Conservation (phyloP, 345 rosid species). For the Angophora floribunda region DNA sequence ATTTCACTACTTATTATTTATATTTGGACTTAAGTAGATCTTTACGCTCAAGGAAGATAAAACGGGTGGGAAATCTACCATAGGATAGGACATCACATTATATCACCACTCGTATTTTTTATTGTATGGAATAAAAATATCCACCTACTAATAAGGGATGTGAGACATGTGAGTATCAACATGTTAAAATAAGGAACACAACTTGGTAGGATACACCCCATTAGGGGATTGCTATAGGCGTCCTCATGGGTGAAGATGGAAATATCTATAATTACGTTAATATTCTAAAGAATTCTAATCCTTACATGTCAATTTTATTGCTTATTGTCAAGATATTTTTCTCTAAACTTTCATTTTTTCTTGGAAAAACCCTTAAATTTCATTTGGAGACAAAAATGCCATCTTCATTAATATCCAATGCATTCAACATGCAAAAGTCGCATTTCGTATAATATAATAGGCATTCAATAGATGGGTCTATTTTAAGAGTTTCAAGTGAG, state of each 20-base stretch:
- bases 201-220: too few species aligned
- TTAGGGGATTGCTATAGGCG: too few species aligned
- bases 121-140: too few species aligned
- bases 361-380: neutral
- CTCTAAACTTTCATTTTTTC: neutral
- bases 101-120: too few species aligned
- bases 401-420: neutral
- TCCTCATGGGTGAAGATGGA: neutral
- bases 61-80: too few species aligned
- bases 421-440: neutral
- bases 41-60: too few species aligned
- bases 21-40: too few species aligned
- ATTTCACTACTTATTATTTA: neutral
- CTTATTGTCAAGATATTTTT: neutral
- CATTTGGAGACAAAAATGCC: neutral
- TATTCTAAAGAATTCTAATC: neutral
- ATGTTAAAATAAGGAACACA: too few species aligned
- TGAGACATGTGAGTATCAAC: too few species aligned
- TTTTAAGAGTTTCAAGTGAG: neutral
- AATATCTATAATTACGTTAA: neutral
- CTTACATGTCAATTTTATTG: neutral
- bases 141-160: too few species aligned
- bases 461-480: neutral
- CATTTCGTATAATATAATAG: neutral
- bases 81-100: too few species aligned